phyloP scores from a whole-genome alignment of 2,329 filamentous ascomycete species.

The Sporothrix pseudoabietina region DNA sequence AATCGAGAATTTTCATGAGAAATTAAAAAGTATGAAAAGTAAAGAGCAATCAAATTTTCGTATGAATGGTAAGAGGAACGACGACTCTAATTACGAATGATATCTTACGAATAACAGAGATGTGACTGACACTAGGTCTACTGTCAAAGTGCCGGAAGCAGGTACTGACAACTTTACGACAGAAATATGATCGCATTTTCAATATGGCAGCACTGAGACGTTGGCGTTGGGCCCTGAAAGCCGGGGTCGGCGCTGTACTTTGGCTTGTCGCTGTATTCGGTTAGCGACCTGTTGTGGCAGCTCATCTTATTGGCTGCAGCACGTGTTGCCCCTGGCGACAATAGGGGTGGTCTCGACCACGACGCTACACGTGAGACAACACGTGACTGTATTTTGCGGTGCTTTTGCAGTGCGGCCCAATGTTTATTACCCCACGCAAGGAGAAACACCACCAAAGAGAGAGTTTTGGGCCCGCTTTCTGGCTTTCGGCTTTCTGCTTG shows the following conservation, averaged over 20 bases:
- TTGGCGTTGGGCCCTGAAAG: not conserved
- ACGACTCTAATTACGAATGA: too few species aligned
- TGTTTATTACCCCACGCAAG: slow-evolving; percentile 23
- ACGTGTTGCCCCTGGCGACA: slow-evolving; percentile 24
- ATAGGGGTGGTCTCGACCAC: not conserved
- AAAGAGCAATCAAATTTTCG: too few species aligned
- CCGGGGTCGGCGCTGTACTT: not conserved
- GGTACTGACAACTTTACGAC: not conserved
- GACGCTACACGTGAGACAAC: not conserved
- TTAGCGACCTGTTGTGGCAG: not conserved
- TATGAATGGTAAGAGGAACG: too few species aligned
- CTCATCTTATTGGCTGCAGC: not conserved
- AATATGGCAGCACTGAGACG: not conserved
- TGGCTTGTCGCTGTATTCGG: not conserved
- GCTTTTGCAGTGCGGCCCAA: not conserved
- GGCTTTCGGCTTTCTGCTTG: not conserved
- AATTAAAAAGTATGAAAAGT: too few species aligned
- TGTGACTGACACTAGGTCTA: not conserved
- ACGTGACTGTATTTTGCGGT: not conserved
- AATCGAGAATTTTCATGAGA: too few species aligned
- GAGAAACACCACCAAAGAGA: not conserved
- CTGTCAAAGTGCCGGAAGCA: not conserved
- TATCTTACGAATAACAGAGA: too few species aligned
- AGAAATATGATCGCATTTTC: not conserved
- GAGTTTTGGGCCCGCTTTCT: not conserved